Percentiles rank a stretch among this genome's conserved stretches.
phyloP scores from a whole-genome alignment of 2,329 filamentous ascomycete genomes.

The Alternaria solani region DNA sequence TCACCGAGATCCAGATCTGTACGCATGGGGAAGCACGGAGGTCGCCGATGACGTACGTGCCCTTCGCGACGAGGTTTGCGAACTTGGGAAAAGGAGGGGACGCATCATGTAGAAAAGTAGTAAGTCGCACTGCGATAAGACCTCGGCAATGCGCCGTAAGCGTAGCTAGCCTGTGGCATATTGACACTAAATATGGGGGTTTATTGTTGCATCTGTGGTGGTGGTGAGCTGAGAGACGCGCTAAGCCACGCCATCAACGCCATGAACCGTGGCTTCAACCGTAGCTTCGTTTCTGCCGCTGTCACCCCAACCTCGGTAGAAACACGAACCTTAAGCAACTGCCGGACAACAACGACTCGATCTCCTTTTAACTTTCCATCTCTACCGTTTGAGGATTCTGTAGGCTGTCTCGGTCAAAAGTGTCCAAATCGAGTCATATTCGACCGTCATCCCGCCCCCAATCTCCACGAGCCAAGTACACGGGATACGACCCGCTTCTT shows the following conservation, averaged over 20 bases:
- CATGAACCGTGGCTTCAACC: not conserved
- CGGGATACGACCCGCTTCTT: conserved; percentile 2
- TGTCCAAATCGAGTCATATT: not conserved
- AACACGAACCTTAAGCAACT: not conserved
- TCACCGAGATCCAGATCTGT: not conserved
- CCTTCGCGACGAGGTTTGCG: not conserved
- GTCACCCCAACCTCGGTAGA: not conserved
- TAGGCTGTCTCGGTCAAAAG: not conserved
- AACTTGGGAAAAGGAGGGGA: not conserved
- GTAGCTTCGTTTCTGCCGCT: conserved; percentile 1
- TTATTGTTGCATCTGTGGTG: not conserved
- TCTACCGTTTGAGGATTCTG: not conserved
- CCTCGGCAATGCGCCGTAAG: not conserved
- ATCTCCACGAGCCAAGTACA: conserved; percentile 4
- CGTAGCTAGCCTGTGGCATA: not conserved
- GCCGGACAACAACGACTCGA: not conserved
- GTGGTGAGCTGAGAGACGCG: conserved; percentile 2
- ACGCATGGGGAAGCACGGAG: not conserved
- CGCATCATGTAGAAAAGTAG: not conserved
- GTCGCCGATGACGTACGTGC: not conserved
- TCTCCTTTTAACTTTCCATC: not conserved
- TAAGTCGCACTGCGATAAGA: conserved; percentile 1
- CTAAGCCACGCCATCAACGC: not conserved
- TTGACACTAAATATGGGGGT: not conserved
- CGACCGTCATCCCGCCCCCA: not conserved